Percentiles rank a stretch among this genome's conserved stretches.
Conservation (phyloP, 306 rosid species). For the Lotus japonicus region DNA sequence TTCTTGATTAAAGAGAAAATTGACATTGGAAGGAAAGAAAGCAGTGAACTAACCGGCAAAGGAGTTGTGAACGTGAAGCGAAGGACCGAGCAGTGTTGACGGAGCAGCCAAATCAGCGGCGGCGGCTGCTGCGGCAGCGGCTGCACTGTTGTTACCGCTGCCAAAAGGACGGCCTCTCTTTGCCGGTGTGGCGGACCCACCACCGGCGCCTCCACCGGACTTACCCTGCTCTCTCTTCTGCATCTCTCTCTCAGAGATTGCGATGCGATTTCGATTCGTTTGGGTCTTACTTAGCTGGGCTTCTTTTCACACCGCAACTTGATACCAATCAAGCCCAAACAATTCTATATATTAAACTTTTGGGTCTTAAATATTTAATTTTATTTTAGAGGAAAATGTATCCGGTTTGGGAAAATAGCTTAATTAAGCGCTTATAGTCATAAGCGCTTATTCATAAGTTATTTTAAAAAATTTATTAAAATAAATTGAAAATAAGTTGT, state of each 20-base stretch:
- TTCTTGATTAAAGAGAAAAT: not conserved
- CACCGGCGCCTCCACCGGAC: constrained; percentile 55
- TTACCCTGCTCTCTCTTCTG: constrained; percentile 92
- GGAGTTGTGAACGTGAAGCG: constrained; percentile 84
- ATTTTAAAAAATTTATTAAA: too few relatives aligned
- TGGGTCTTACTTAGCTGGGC: not conserved
- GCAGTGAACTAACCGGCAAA: constrained; percentile 64
- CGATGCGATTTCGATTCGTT: not conserved
- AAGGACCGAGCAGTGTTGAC: constrained; percentile 80
- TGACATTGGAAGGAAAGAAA: not conserved
- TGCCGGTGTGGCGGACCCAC: constrained; percentile 69
- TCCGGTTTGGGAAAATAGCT: too few relatives aligned
- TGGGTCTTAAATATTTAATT: too few relatives aligned
- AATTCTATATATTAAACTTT: too few relatives aligned
- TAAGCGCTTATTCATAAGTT: too few relatives aligned
- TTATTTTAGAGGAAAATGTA: too few relatives aligned
- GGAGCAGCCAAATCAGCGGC: constrained; percentile 69
- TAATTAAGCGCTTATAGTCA: too few relatives aligned
- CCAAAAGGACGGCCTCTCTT: constrained; percentile 96
- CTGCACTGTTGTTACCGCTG: constrained; percentile 56
- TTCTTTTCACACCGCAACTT: too few relatives aligned
- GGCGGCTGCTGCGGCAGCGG: constrained; percentile 34
- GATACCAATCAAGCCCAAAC: too few relatives aligned
- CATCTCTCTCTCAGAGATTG: constrained; percentile 31
- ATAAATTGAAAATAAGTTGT: too few relatives aligned